Base-by-base conservation (phyloP, 495 filamentous ascomycete genomes). In the Haplographium delicatum region DNA sequence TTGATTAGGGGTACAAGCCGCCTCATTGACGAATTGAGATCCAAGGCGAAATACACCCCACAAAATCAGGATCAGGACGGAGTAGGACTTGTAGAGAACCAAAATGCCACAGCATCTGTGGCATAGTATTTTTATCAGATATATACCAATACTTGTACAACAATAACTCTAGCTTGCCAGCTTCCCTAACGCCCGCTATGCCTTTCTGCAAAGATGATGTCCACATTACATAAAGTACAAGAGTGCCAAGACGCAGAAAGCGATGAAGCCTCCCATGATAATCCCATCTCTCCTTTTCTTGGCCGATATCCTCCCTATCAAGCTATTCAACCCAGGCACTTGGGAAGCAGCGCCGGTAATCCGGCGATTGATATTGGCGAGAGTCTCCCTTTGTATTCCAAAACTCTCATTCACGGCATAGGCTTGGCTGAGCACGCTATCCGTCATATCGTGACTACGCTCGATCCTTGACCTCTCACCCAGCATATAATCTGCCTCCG, bases 371-470 rank as follows among this genome's bases (percentile, higher is more conserved):
- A 99, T 89, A 65, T 77, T 91, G 43, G 80, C 76, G 24, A 99
- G 69, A 34, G 81, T 87, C 73, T 96, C 90, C 22, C 90, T 72
- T 75, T 99, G 94, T 40, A 87, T 52, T 11, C 79, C 79, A 64
- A 99, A 97, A 58, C 75, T 86, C 72, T 96, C 89, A 65, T 95
- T 93, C 47, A 96, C 89, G 18, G 91, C 90, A 71, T 99, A 97
- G 22, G 93, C 93, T 75, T 96, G 94, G 67, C 86, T 91, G 51
- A 99, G 72, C 34, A 99, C 90, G 47, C 82, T 84, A 62, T 99
- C 93, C 31, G 87, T 86, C 67, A 93, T 78, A 44, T 81, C 85
- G 62, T 96, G 84, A 60, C 86, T 91, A 59, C 85, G 78, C 57
- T 99, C 94, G 60, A 99, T 80, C 50, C 83, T 76, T 41, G 72